phyloP scores from a whole-genome alignment of 331 rosid genomes.

The Phaseolus coccineus region DNA sequence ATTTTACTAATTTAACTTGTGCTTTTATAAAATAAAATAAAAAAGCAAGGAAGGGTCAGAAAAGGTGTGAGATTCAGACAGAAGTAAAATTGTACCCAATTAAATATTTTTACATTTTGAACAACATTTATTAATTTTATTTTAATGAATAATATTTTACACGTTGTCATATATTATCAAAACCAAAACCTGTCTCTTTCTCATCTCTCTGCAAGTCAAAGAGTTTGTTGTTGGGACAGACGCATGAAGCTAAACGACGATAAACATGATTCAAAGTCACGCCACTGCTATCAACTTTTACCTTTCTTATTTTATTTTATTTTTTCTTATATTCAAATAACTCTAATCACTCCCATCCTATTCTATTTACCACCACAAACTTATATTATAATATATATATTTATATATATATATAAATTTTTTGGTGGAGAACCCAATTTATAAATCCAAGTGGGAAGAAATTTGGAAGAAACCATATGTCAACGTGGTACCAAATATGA shows the following conservation, averaged over 20 bases:
- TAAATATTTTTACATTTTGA: too few relatives aligned
- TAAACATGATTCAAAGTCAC: conserved; percentile 45
- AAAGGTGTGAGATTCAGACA: neutral
- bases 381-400: too few relatives aligned
- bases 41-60: neutral
- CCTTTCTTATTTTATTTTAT: neutral
- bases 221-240: conserved; percentile 56
- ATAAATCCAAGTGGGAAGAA: neutral
- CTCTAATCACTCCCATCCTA: too few relatives aligned
- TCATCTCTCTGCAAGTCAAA: conserved; percentile 59
- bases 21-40: neutral
- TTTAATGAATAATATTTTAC: neutral
- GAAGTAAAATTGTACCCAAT: neutral
- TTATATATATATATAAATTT: too few relatives aligned
- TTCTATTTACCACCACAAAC: too few relatives aligned
- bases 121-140: too few relatives aligned
- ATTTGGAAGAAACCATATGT: neutral
- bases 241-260: conserved; percentile 50
- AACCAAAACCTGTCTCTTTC: neutral
- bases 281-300: conserved; percentile 40
- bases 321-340: neutral
- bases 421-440: too few relatives aligned
- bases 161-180: neutral
- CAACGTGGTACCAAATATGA: neutral
- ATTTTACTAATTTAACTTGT: neutral